phyloP scores from a whole-genome alignment of 2,329 filamentous ascomycete genomes.

The Beauveria sp. region DNA sequence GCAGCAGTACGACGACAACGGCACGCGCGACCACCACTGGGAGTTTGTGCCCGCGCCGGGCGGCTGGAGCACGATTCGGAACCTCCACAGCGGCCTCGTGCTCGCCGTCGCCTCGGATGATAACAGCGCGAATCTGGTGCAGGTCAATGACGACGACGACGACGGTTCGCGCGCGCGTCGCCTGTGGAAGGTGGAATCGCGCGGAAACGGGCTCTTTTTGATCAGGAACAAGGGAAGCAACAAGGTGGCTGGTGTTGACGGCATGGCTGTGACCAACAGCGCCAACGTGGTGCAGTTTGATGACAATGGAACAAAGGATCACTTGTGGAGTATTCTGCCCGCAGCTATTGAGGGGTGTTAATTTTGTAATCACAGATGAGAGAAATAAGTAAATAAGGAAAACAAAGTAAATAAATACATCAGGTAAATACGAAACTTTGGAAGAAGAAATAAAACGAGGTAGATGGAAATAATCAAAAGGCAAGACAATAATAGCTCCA shows the following conservation, averaged over 20 bases:
- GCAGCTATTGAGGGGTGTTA: slow-evolving; percentile 1
- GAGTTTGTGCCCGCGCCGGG: slow-evolving; percentile 4
- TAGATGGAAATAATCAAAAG: not conserved
- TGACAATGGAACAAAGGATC: slow-evolving; percentile 13
- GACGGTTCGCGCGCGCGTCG: not conserved
- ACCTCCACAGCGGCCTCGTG: slow-evolving; percentile 12
- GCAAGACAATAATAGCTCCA: not conserved
- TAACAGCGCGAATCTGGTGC: slow-evolving; percentile 11
- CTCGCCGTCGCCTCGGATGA: slow-evolving; percentile 9
- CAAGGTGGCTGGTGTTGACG: slow-evolving; percentile 12
- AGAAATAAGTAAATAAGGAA: not conserved
- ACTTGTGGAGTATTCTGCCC: slow-evolving; percentile 13
- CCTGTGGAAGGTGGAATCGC: slow-evolving; percentile 12
- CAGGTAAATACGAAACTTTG: not conserved
- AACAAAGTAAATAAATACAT: too few species aligned
- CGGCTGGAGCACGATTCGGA: slow-evolving; percentile 14
- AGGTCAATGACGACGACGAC: slow-evolving; percentile 8
- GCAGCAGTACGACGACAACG: slow-evolving; percentile 14
- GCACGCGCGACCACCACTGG: slow-evolving; percentile 13
- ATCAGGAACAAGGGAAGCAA: slow-evolving; percentile 14
- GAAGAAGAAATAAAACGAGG: not conserved
- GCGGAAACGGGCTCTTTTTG: slow-evolving; percentile 11
- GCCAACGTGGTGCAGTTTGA: slow-evolving; percentile 15
- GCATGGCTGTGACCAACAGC: slow-evolving; percentile 9
- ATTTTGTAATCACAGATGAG: not conserved